Evolutionary conservation across 257 asterid genomes (phyloP), one percentile per base, ranked within the genome.

Genomic region (Solanum chilense): DNA sequence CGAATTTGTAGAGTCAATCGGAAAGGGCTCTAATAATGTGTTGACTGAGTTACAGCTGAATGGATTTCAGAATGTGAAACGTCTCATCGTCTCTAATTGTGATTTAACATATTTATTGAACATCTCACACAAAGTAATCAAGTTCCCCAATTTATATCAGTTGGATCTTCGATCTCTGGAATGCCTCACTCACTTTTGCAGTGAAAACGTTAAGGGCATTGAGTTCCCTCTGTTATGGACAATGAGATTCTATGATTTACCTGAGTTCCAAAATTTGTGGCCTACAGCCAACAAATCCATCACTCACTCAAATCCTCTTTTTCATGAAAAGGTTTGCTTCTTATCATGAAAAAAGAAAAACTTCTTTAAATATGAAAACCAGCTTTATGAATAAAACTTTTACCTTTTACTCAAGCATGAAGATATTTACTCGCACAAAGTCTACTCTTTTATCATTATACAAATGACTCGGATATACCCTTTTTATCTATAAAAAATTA

Each of bases 41-140:
- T 1, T 37, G 81, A 20, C 29, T 3, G 31, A 73, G 31, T 73
- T 73, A 29, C 10, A 9, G 11, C 10, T 5, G 5, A 45, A 73
- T 37, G 49, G 1, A 73, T 37, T 73, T 73, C 49, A 73, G 49
- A 73, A 37, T 4, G 18, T 73, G 18, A 37, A 21, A 73, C 4
- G 1, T 20, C 49, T 73, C 29, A 0, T 0, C 0, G 11, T 73
- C 29, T 0, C 0, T 0, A 0, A 2, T 5, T 74, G 18, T 37
- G 9, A 74, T 74, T 74, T 15, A 37, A 74, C 49, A 37, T 49
- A 37, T 37, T 74, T 6, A 74, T 9, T 37, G 31, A 49, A 49
- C 9, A 49, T 16, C 21, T 14, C 60, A 15, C 21, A 15, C 3
- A 21, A 15, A 66, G 37, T 66, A 5, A 71, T 71, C 47, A 71